Evolutionary conservation across 306 rosid species (phyloP).

Genomic region (Amphicarpaea edgeworthii): DNA sequence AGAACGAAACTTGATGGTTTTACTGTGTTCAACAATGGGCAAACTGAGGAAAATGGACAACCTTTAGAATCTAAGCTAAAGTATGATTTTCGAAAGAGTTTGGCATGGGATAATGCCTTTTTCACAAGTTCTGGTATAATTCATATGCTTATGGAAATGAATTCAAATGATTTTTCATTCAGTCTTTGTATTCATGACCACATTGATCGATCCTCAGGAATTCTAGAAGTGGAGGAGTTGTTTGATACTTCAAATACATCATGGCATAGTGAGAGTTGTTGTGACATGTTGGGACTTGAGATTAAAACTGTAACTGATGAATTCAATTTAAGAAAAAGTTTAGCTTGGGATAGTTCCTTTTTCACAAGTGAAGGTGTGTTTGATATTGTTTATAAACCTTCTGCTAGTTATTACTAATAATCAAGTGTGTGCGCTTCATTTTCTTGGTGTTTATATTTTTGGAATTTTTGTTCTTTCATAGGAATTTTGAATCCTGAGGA

Average conservation of each 20-base stretch:
- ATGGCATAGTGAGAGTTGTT: constrained; percentile 2
- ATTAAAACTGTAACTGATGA: not conserved
- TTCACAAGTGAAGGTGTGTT: constrained; percentile 65
- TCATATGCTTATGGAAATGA: not conserved
- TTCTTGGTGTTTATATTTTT: not conserved
- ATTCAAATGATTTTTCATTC: not conserved
- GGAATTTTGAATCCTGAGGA: constrained; percentile 73
- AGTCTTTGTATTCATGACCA: not conserved
- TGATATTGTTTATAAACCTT: not conserved
- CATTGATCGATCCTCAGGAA: constrained; percentile 53
- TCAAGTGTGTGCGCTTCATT: not conserved
- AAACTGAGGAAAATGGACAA: constrained; percentile 35
- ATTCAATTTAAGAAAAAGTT: constrained; percentile 56
- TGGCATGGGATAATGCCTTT: constrained; percentile 86
- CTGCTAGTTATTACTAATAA: not conserved
- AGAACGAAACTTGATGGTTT: constrained; percentile 63
- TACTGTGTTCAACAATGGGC: constrained; percentile 9
- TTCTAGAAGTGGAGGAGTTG: constrained; percentile 71
- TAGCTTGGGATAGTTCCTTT: constrained; percentile 78
- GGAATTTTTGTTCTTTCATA: constrained; percentile 9
- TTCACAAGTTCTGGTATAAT: constrained; percentile 64
- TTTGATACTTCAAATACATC: constrained; percentile 47
- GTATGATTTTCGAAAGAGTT: constrained; percentile 62
- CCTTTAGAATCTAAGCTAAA: constrained; percentile 37
- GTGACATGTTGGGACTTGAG: constrained; percentile 24